These are phyloP conservation scores for Xylariomycetidae sp. DNA, from an alignment of 2,329 filamentous ascomycete species.

Conservation along the genomic window DNA sequence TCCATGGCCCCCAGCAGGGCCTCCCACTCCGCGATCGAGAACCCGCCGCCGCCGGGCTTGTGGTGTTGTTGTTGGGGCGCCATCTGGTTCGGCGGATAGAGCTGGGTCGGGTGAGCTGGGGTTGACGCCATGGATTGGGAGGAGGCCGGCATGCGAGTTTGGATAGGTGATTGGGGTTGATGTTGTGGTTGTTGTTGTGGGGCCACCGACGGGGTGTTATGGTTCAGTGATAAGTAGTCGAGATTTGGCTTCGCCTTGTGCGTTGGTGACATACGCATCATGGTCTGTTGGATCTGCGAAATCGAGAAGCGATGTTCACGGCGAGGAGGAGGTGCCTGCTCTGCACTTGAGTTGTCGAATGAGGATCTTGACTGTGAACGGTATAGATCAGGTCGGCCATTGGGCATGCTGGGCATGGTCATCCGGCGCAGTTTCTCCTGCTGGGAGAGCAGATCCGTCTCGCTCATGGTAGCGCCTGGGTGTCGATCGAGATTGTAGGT, in stretches of 20 bases:
- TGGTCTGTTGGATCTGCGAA: slow-evolving; percentile 36
- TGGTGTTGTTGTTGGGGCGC: no score
- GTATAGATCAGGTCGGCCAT: slow-evolving; percentile 32
- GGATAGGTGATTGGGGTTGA: slow-evolving; percentile 46
- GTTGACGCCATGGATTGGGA: slow-evolving; percentile 21
- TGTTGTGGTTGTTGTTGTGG: no score
- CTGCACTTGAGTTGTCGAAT: slow-evolving; percentile 39
- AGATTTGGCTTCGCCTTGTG: slow-evolving; percentile 41
- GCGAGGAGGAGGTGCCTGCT: slow-evolving; percentile 35
- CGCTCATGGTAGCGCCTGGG: slow-evolving; percentile 41
- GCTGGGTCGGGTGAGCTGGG: slow-evolving; percentile 24
- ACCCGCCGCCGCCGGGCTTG: slow-evolving; percentile 31
- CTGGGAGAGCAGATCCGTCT: slow-evolving; percentile 49
- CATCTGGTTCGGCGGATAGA: slow-evolving; percentile 31
- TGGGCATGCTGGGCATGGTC: slow-evolving; percentile 42
- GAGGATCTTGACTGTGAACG: slow-evolving; percentile 41
- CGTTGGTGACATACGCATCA: slow-evolving; percentile 31
- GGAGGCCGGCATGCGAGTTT: slow-evolving; percentile 35
- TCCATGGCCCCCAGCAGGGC: slow-evolving; percentile 75
- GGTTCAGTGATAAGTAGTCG: slow-evolving; percentile 54
- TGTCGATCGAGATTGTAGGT: slow-evolving; percentile 36
- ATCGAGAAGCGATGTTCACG: slow-evolving; percentile 46
- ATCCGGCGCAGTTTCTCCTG: slow-evolving; percentile 56
- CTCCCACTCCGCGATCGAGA: slow-evolving; percentile 74
- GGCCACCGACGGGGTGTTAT: slow-evolving; percentile 40